Evolutionary conservation across 306 rosid genomes (phyloP), one percentile per base, ranked within the genome.

Genomic region (Ormosia semicastrata): DNA sequence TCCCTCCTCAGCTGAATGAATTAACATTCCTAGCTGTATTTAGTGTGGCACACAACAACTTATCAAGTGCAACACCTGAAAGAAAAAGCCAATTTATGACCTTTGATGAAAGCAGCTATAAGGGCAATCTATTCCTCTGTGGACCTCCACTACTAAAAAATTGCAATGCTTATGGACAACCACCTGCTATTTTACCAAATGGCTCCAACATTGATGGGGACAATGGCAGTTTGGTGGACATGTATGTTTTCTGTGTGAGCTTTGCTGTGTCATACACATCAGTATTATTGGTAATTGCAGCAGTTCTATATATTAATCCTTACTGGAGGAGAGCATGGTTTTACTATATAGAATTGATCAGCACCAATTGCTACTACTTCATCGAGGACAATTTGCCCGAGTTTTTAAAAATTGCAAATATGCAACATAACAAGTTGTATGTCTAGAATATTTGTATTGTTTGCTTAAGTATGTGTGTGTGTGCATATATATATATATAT

Each of bases 111-210:
- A 47, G 77, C 41, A 71, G 56, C 24, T 70, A 71, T 2, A 17
- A 49, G 44, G 83, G 44, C 4, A 80, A 80, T 71, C 64, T 6
- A 2, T 80, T 71, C 2, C 83, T 71, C 8, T 71, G 84, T 71
- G 73, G 84, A 62, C 66, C 24, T 60, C 78, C 73, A 37, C 7
- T 72, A 24, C 24, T 1, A 41, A 57, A 0, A 41, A 57, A 43
- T 58, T 74, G 79, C 14, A 18, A 50, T 52, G 49, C 36, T 24
- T 24, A 24, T 24, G 24, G 24, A 60, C 11, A 8, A 32, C 34
- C 33, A 4, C 17, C 6, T 9, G 24, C 0, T 32, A 4, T 8
- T 33, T n/a, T n/a, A 10, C 17, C 50, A 36, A 52, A 36, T 15
- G n/a, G 6, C 14, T 8, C 33, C 0, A 0, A 34, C 33, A 1